Evolutionary conservation across 257 asterid species (phyloP).

Genomic region (Thymus mandschuricus): DNA sequence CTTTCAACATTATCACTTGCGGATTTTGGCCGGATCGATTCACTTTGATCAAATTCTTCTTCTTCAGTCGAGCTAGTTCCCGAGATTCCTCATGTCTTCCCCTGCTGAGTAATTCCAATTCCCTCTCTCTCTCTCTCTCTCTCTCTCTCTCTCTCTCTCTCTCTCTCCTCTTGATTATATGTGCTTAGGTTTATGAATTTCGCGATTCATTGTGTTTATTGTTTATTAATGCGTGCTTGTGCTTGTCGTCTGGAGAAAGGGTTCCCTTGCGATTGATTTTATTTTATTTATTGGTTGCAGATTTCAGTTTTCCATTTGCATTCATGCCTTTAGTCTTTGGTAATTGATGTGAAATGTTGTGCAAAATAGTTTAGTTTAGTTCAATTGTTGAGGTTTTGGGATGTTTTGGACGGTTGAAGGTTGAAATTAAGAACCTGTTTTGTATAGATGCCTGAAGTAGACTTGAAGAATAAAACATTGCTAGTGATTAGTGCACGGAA

Average conservation of each 20-base stretch:
- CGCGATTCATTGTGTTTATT: constrained; percentile 1
- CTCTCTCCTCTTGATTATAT: background rate
- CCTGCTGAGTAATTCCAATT: constrained; percentile 77
- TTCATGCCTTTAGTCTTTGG: constrained; percentile 6
- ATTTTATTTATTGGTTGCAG: background rate
- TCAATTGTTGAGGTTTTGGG: background rate
- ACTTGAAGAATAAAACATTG: background rate
- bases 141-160: background rate
- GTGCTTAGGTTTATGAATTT: constrained; percentile 12
- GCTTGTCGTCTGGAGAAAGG: background rate
- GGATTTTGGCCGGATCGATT: constrained; percentile 22
- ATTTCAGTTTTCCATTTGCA: constrained; percentile 18
- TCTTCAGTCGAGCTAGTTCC: constrained; percentile 20
- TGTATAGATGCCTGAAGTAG: background rate
- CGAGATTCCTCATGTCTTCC: constrained; percentile 70
- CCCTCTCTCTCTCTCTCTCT: background rate
- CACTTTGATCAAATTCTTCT: background rate
- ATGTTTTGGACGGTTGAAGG: background rate
- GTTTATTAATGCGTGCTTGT: constrained; percentile 16
- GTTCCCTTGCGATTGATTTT: constrained; percentile 13
- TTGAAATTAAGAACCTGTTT: background rate
- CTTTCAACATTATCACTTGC: constrained; percentile 1
- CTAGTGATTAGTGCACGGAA: background rate
- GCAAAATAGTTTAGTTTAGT: constrained; percentile 3
- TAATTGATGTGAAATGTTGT: constrained; percentile 3